Evolutionary conservation across 2,329 filamentous ascomycete species (phyloP).

Genomic region (Venturia aucupariae): DNA sequence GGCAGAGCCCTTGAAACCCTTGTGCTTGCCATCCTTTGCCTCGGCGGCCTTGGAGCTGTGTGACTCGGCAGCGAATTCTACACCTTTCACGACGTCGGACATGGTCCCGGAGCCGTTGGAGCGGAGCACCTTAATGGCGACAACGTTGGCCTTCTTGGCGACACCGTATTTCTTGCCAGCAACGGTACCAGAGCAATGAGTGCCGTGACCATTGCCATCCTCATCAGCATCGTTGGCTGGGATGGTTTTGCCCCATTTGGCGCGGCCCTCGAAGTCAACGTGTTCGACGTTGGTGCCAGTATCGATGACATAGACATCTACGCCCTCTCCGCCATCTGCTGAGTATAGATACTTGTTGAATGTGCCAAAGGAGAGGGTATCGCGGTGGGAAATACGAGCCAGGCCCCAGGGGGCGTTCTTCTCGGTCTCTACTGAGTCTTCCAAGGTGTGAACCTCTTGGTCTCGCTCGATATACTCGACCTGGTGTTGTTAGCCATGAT

Average conservation of each 20-base stretch:
- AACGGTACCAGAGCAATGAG: slow-evolving; percentile 97
- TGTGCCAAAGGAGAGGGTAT: slow-evolving; percentile 75
- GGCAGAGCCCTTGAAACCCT: slow-evolving; percentile 97
- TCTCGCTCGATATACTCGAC: slow-evolving; percentile 96
- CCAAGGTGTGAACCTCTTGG: slow-evolving; percentile 78
- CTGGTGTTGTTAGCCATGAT: slow-evolving; percentile 38
- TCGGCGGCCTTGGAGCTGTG: slow-evolving; percentile 67
- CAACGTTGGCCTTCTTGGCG: slow-evolving; percentile 95
- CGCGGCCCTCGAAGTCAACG: slow-evolving; percentile 95
- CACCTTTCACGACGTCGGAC: slow-evolving; percentile 97
- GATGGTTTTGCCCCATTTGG: slow-evolving; percentile 95
- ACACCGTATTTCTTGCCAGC: slow-evolving; percentile 99
- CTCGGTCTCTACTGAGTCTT: slow-evolving; percentile 52
- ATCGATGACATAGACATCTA: slow-evolving; percentile 98
- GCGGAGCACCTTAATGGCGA: slow-evolving; percentile 95
- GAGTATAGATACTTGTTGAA: slow-evolving; percentile 99
- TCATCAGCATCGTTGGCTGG: slow-evolving; percentile 72
- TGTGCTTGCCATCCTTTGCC: slow-evolving; percentile 73
- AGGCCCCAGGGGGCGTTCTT: slow-evolving; percentile 98
- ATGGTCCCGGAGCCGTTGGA: slow-evolving; percentile 97
- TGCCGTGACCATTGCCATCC: slow-evolving; percentile 97
- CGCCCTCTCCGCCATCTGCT: slow-evolving; percentile 83
- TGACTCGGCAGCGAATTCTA: slow-evolving; percentile 80
- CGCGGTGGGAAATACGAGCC: slow-evolving; percentile 92
- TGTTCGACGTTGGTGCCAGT: slow-evolving; percentile 91